Evolutionary conservation across 129 eudicot species (phyloP), one percentile per base, ranked within the genome.

Genomic region (Chrysanthemum lavandulifolium): DNA sequence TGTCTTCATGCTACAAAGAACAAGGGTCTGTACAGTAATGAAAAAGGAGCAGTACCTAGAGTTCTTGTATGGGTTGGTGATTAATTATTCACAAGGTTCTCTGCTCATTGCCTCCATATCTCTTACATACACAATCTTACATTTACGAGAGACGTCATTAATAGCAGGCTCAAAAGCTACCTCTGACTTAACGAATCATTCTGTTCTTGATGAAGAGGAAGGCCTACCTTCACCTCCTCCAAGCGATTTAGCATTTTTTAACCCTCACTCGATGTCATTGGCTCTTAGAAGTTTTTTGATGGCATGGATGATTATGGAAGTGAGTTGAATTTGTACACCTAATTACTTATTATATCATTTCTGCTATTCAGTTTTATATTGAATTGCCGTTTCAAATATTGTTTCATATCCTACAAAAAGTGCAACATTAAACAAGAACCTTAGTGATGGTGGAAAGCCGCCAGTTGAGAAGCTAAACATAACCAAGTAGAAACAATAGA

Each of bases 141-240:
- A n/a, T n/a, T n/a, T n/a, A n/a, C n/a, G n/a, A n/a, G n/a, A n/a
- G n/a, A n/a, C n/a, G 18, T 19, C 31, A n/a, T 61, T 10, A 48
- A 61, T 77, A 23, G 33, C 66, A 72, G 83, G 61, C 81, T 78
- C 87, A n/a, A 88, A 86, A 65, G 79, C 59, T 52, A 84, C 92
- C 21, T 85, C 95, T 2, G 97, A 88, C 69, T 94, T 96, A 57
- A 60, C 82, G 15, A 86, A 94, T 72, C 96, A 27, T 2, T 27
- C 0, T 8, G 81, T 81, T 69, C 64, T 85, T 29, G 98, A 91
- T 58, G 95, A 87, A 65, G 98, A 93, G 68, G 96, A 88, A 70
- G 97, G 97, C n/a, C 84, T 94, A 19, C 97, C 97, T 25, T 90
- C 98, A 72, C 98, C 98, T 62, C 97, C 98, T 14, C 48, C 86